Evolutionary conservation across 495 filamentous ascomycete species (phyloP), one percentile per base, ranked within the genome.

Genomic region (Immersiella caudata): DNA sequence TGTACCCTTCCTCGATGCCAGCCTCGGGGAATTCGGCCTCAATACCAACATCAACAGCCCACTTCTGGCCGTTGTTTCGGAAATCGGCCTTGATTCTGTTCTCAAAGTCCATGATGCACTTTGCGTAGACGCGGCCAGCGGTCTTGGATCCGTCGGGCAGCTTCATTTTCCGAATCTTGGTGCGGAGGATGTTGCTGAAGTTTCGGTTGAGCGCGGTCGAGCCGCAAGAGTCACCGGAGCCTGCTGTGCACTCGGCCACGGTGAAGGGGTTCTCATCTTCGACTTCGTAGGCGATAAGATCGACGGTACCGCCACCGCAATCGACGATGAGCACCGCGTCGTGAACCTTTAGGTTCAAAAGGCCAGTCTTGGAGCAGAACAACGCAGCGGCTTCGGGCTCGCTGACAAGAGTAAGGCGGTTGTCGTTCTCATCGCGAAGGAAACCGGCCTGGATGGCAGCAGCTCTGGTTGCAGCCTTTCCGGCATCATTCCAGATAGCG

Each of bases 91-190:
- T 91, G 81, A 91, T 91, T 72, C 89, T 79, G 81, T 91, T 91
- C 80, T 91, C 89, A 59, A 91, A 91, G 75, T 91, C 89, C 89
- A 91, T 91, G 77, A 91, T 91, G 76, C 89, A 91, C 78, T 91
- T 91, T 65, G 89, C 89, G 70, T 91, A 91, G 22, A 91, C 89
- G 75, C 88, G 86, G 22, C 88, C 89, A 33, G 89, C 89, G 1
- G 89, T 91, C 79, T 87, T 89, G 67, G 89, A 91, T 52, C 89
- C 89, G 70, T 91, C 89, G 11, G 89, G 88, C 11, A 91, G 81
- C 78, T 90, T 91, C 89, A 91, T 91, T 79, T 91, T 91, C 51
- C 89, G 82, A 69, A 91, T 91, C 81, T 91, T 91, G 24, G 89
- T 89, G 36, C 89, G 82, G 35, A 91, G 78, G 64, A 91, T 91